phyloP scores from a whole-genome alignment of 225 moss, liverwort and hornwort genomes.

The Antitrichia curtipendula region DNA sequence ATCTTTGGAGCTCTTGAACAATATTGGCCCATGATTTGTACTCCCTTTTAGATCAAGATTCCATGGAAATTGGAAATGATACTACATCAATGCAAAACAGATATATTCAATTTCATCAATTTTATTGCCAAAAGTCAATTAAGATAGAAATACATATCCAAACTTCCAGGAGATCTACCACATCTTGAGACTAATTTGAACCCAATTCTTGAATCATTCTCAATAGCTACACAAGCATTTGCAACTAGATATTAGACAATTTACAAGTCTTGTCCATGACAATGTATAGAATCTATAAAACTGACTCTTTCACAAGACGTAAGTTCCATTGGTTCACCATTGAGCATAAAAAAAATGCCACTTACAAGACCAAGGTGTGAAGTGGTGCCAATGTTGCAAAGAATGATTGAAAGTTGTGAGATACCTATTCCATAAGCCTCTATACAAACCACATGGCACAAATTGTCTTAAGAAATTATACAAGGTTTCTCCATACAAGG shows the following conservation, averaged over 20 bases:
- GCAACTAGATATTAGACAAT: neutral
- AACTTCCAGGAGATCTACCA: neutral
- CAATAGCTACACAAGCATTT: neutral
- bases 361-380: rapidly evolving
- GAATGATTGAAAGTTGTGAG: neutral
- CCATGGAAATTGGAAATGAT: neutral
- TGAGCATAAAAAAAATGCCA: neutral
- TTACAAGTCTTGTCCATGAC: neutral
- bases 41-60: neutral
- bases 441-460: neutral
- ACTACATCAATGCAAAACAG: neutral
- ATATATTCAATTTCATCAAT: neutral
- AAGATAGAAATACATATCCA: neutral
- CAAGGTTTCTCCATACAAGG: too few species aligned
- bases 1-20: neutral
- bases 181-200: neutral
- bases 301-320: neutral
- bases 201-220: neutral
- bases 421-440: neutral
- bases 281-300: rapidly evolving
- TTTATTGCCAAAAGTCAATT: neutral
- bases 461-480: neutral
- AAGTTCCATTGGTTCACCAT: too few species aligned
- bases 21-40: neutral
- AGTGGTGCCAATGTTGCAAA: neutral